phyloP scores from a whole-genome alignment of 2,329 filamentous ascomycete genomes.

The Aspergillus vadensis region DNA sequence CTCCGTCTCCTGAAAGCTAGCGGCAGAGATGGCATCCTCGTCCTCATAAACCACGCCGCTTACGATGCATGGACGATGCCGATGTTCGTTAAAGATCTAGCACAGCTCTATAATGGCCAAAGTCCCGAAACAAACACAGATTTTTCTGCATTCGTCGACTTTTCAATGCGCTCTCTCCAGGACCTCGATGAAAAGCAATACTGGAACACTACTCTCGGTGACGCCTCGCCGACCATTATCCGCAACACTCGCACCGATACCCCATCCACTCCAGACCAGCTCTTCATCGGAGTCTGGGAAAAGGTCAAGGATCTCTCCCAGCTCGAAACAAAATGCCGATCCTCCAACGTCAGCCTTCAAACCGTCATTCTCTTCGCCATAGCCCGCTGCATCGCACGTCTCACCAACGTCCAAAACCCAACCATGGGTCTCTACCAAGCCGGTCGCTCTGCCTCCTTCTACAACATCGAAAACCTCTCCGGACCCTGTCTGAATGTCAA shows the following conservation, averaged over 20 bases:
- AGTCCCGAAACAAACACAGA: conserved; percentile 17
- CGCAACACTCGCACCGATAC: background rate
- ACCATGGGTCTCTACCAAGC: conserved; percentile 37
- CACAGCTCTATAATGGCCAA: conserved; percentile 27
- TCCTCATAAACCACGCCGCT: conserved; percentile 39
- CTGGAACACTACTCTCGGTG: conserved; percentile 26
- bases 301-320: conserved; percentile 26
- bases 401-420: conserved; percentile 23
- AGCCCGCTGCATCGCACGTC: conserved; percentile 27
- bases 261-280: conserved; percentile 5
- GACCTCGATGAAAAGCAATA: conserved; percentile 23
- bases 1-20: conserved; percentile 31
- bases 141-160: conserved; percentile 29
- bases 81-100: conserved; percentile 34
- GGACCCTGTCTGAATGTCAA: conserved; percentile 37
- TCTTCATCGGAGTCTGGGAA: conserved; percentile 28
- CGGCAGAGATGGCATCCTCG: conserved; percentile 32
- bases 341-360: conserved; percentile 27
- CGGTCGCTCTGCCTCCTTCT: conserved; percentile 32
- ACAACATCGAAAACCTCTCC: conserved; percentile 27
- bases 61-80: conserved; percentile 43
- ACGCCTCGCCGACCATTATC: conserved; percentile 25
- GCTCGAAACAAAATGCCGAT: conserved; percentile 25
- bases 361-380: conserved; percentile 33
- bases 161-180: conserved; percentile 24